A percentile compares a stretch with the other conserved stretches of the same genome.
Evolutionary conservation across 2,329 filamentous ascomycete genomes (phyloP).

Genomic region (Apiospora marii): DNA sequence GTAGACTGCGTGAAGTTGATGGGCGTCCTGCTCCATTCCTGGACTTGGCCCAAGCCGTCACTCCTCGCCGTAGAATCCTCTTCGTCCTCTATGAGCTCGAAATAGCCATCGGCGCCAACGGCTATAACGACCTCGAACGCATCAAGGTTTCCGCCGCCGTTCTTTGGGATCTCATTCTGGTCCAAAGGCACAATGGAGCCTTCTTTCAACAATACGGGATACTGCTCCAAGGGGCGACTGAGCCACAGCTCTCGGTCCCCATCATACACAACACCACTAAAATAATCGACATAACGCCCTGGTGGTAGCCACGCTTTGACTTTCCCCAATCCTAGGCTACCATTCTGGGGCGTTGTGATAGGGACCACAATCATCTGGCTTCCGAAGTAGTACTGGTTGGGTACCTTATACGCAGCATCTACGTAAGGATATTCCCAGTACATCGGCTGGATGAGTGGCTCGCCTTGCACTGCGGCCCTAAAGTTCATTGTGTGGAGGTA

Average conservation of each 20-base stretch:
- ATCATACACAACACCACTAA: conserved; percentile 64
- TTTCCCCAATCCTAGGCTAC: conserved; percentile 53
- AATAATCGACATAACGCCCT: conserved; percentile 63
- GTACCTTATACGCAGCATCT: conserved; percentile 62
- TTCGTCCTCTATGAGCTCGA: conserved; percentile 57
- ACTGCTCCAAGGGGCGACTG: conserved; percentile 55
- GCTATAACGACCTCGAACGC: conserved; percentile 58
- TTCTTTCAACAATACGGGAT: conserved; percentile 62
- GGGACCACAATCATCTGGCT: conserved; percentile 63
- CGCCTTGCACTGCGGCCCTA: conserved; percentile 49
- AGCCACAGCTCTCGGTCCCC: conserved; percentile 60
- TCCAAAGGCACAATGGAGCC: conserved; percentile 68
- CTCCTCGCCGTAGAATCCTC: background rate
- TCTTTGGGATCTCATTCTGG: conserved; percentile 47
- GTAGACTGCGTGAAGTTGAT: conserved; percentile 21
- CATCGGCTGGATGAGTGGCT: conserved; percentile 66
- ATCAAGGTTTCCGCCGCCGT: conserved; percentile 56
- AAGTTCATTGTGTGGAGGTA: conserved; percentile 68
- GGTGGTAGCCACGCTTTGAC: conserved; percentile 65
- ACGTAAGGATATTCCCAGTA: conserved; percentile 66
- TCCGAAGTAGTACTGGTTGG: conserved; percentile 68
- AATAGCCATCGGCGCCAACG: conserved; percentile 55
- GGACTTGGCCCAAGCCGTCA: background rate
- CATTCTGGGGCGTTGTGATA: conserved; percentile 59
- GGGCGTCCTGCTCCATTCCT: conserved; percentile 6